Evolutionary conservation across 1,284 basidiomycete species (phyloP).

Genomic region (Schizophyllum amplum): DNA sequence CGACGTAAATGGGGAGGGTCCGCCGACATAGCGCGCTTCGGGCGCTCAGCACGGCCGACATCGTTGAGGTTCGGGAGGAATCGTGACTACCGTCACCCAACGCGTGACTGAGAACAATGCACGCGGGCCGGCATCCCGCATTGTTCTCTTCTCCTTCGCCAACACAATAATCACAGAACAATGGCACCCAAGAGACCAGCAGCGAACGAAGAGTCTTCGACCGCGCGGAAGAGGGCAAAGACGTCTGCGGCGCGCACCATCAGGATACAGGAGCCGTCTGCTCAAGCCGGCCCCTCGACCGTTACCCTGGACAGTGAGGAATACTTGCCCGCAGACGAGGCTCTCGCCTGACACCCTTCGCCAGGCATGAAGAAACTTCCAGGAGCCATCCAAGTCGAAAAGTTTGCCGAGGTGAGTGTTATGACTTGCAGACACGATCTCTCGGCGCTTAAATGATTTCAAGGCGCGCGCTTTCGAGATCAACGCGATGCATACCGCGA

Average conservation of each 20-base stretch:
- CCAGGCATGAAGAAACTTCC: conserved; percentile 58
- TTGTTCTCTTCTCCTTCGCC: not conserved
- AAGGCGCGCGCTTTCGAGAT: conserved; percentile 86
- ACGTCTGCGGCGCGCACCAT: conserved; percentile 59
- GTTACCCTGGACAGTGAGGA: conserved; percentile 32
- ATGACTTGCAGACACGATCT: not conserved
- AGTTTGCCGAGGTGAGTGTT: conserved; percentile 65
- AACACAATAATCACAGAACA: too few species aligned
- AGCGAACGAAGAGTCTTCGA: conserved; percentile 29
- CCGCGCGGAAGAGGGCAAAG: conserved; percentile 64
- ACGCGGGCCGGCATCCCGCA: conserved; percentile 3
- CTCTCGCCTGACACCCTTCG: not conserved
- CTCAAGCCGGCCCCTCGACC: conserved; percentile 32
- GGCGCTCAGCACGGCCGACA: conserved; percentile 33
- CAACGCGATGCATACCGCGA: conserved; percentile 77
- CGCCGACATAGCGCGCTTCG: conserved; percentile 27
- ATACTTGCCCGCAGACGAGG: not conserved
- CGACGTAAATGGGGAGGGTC: conserved; percentile 17
- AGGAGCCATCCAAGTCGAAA: conserved; percentile 75
- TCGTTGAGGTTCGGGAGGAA: conserved; percentile 2
- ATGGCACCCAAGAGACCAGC: not conserved
- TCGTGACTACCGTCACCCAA: too few species aligned
- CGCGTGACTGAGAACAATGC: not conserved
- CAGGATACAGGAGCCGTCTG: conserved; percentile 40
- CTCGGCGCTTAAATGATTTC: conserved; percentile 1